Evolutionary conservation across 345 rosid genomes (phyloP).

Genomic region (Melaleuca alternifolia): DNA sequence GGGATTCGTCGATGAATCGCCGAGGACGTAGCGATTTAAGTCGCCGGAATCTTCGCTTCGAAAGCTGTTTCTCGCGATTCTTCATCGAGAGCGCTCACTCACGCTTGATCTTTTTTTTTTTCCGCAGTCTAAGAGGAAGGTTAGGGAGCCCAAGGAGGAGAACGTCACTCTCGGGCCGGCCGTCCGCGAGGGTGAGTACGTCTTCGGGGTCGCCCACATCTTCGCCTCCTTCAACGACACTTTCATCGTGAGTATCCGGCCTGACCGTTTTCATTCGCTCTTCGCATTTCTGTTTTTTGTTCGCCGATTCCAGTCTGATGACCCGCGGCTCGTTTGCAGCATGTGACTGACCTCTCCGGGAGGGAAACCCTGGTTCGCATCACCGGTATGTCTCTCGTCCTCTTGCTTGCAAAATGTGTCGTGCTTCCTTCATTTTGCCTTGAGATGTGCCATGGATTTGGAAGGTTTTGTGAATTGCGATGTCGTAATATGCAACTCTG

Average conservation of each 20-base stretch:
- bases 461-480: not conserved
- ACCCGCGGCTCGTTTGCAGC: conserved; percentile 21
- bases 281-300: not conserved
- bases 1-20: too few species aligned
- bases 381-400: conserved; percentile 35
- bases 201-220: conserved; percentile 80
- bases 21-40: too few species aligned
- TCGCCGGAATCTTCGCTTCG: not conserved
- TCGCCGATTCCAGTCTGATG: not conserved
- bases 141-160: conserved; percentile 84
- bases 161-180: conserved; percentile 71
- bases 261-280: not conserved
- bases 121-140: conserved; percentile 59
- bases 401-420: not conserved
- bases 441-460: too few species aligned
- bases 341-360: conserved; percentile 87
- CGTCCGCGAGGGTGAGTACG: conserved; percentile 69
- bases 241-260: conserved; percentile 51
- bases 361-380: conserved; percentile 89
- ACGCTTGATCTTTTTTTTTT: not conserved
- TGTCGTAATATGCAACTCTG: not conserved
- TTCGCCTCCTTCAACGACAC: conserved; percentile 91
- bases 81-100: not conserved
- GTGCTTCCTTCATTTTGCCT: not conserved
- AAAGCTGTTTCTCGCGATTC: not conserved